Conservation (phyloP, 345 rosid genomes). For the Atalantia buxifolia region DNA sequence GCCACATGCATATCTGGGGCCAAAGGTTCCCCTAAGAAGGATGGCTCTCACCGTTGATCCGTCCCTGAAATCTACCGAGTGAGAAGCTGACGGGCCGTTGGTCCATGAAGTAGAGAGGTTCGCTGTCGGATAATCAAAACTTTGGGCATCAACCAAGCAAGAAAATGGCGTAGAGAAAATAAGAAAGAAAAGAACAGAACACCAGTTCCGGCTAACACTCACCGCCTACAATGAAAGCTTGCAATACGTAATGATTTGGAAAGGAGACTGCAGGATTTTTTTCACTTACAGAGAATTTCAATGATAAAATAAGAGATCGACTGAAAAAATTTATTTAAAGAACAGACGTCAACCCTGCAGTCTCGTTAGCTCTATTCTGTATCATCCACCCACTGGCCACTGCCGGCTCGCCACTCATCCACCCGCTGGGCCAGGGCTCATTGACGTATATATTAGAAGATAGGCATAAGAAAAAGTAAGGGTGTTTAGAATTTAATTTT, state of each 20-base stretch:
- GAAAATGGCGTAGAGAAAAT: background rate
- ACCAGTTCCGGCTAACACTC: background rate
- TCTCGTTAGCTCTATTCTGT: no score
- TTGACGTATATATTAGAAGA: no score
- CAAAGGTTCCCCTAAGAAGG: conserved; percentile 23
- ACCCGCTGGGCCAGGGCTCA: no score
- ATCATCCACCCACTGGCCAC: no score
- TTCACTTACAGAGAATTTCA: background rate
- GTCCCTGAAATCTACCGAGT: background rate
- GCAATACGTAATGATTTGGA: background rate
- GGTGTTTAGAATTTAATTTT: no score
- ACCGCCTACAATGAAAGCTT: background rate
- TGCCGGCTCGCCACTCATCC: no score
- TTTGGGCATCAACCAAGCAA: conserved; percentile 4
- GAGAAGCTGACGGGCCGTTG: background rate
- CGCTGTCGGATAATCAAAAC: conserved; percentile 21
- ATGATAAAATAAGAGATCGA: background rate
- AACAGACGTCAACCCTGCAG: background rate
- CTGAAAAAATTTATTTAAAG: background rate
- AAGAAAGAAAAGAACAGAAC: background rate
- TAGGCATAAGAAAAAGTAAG: no score
- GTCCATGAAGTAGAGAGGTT: conserved; percentile 25
- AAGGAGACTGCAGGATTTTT: background rate
- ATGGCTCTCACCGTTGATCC: conserved; percentile 21
- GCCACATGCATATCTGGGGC: conserved; percentile 20